These are phyloP conservation scores for Tylopilus sp. DNA, from an alignment of 1,284 basidiomycete genomes.

Conservation along the genomic window DNA sequence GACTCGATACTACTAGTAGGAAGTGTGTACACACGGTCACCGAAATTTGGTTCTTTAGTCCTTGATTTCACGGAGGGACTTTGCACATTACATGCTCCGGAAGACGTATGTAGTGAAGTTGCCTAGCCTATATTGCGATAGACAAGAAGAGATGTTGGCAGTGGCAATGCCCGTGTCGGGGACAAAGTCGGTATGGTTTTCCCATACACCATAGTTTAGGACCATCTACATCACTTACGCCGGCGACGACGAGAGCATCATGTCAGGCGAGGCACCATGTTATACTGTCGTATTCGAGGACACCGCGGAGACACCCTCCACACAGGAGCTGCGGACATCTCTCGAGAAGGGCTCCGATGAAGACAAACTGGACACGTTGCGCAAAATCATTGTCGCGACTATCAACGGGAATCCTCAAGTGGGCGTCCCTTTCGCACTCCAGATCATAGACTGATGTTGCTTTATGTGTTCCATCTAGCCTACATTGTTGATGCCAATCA, in stretches of 20 bases:
- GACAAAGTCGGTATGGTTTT: constrained; percentile 5
- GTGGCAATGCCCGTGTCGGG: too few relatives aligned
- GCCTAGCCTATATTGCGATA: too few relatives aligned
- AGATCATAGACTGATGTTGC: constrained; percentile 14
- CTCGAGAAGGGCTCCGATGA: constrained; percentile 98
- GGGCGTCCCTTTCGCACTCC: constrained; percentile 32
- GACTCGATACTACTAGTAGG: too few relatives aligned
- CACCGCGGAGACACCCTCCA: constrained; percentile 81
- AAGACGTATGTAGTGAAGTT: too few relatives aligned
- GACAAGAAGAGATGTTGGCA: too few relatives aligned
- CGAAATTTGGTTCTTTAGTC: too few relatives aligned
- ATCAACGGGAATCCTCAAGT: constrained; percentile 94
- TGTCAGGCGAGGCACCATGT: constrained; percentile 70
- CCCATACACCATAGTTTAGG: constrained; percentile 15
- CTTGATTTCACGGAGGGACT: too few relatives aligned
- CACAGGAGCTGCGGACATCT: constrained; percentile 86
- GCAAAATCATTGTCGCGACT: constrained; percentile 95
- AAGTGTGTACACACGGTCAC: too few relatives aligned
- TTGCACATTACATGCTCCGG: too few relatives aligned
- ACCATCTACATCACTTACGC: constrained; percentile 10
- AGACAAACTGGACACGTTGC: constrained; percentile 96
- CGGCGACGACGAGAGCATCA: constrained; percentile 23
- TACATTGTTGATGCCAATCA: constrained; percentile 95
- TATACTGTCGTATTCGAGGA: constrained; percentile 91
- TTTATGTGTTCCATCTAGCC: constrained; percentile 62